Evolutionary conservation across 148 eudicot species (phyloP), one percentile per base, ranked within the genome.

Genomic region (Diospyros kaki): DNA sequence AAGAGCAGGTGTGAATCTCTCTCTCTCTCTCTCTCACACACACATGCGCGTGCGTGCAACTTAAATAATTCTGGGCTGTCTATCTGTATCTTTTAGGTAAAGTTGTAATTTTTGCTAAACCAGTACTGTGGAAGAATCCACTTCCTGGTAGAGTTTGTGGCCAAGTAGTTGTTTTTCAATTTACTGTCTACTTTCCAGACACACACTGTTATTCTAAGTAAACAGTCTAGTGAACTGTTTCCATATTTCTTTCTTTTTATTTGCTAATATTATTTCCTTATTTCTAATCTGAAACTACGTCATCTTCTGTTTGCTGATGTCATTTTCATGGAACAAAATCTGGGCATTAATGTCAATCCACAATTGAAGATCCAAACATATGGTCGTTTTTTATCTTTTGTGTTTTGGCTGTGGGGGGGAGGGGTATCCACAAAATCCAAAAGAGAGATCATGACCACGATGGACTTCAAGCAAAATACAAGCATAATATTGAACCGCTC

Each of bases 1-100:
- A 87, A 76, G 91, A 87, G 76, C 97, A 90, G 94, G 94, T 92
- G 82, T 66, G 62, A 17, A 62, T 40, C 64, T 71, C 67, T 51
- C 68, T 68, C 69, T 44, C 55, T 58, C 54, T 41, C 68, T 59
- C 56, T 66, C 41, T 67, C 52, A 14, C 52, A 38, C 3, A 1
- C 4, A 1, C n/a, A 14, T 13, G 4, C 15, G 28, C 17, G 63
- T 0, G 4, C 5, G 15, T 1, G 1, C 4, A 48, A 48, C 52
- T 48, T 48, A 48, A 8, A 48, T 4, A 48, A 48, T 4, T 48
- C 0, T 48, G 8, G 8, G 52, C 52, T 48, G 52, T 48, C 39
- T n/a, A 4, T 38, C 50, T 54, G 14, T n/a, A 74, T 28, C 28
- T 28, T 28, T 28, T 28, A 28, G 28, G 48, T 53, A 43, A 15